Conservation (phyloP, 306 rosid species). For the Mucuna pruriens region DNA sequence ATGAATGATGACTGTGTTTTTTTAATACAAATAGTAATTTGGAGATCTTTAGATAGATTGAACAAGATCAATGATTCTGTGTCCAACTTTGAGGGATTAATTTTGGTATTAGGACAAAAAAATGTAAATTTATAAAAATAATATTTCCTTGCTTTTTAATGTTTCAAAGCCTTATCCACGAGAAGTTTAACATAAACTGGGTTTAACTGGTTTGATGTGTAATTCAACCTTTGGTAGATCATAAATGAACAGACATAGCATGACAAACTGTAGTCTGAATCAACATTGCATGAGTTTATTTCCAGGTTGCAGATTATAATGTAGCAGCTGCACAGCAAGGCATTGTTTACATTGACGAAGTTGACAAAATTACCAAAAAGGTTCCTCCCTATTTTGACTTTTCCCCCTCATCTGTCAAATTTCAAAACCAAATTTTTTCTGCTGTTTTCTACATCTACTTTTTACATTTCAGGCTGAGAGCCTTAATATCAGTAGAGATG, state of each 20-base stretch:
- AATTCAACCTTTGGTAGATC: slow-evolving; percentile 25
- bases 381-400: slow-evolving; percentile 44
- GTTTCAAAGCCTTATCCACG: slow-evolving; percentile 17
- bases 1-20: background rate
- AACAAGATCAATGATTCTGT: slow-evolving; percentile 4
- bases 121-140: background rate
- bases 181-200: background rate
- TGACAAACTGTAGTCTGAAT: slow-evolving; percentile 27
- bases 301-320: slow-evolving; percentile 92
- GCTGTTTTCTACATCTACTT: slow-evolving; percentile 28
- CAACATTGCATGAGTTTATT: slow-evolving; percentile 15
- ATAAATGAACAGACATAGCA: slow-evolving; percentile 13
- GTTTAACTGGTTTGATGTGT: background rate
- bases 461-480: slow-evolving; percentile 86
- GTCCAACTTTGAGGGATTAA: background rate
- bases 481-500: slow-evolving; percentile 96
- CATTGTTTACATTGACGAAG: slow-evolving; percentile 98
- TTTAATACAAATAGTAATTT: slow-evolving; percentile 17
- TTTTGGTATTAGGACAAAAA: slow-evolving; percentile 25
- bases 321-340: slow-evolving; percentile 98
- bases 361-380: slow-evolving; percentile 97
- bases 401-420: background rate
- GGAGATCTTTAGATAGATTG: slow-evolving; percentile 2
- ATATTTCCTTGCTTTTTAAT: background rate
- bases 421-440: background rate